phyloP scores from a whole-genome alignment of 2,329 filamentous ascomycete species.

The Colletotrichum incanum region DNA sequence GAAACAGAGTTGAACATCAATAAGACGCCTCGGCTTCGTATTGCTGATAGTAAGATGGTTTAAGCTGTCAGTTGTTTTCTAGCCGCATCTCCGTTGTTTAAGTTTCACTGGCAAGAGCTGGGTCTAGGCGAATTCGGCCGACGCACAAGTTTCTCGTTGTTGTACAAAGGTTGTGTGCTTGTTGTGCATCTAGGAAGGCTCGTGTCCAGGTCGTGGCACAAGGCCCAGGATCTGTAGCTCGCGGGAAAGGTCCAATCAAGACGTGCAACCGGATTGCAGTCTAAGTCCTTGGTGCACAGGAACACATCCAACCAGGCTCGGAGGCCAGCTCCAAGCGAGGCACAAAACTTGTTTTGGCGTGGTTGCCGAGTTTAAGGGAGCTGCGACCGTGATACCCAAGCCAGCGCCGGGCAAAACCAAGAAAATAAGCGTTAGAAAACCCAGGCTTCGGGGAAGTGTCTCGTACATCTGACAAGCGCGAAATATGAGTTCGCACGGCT shows the following conservation, averaged over 20 bases:
- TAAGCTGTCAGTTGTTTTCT: background rate
- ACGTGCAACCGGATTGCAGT: constrained; percentile 18
- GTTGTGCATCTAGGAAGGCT: constrained; percentile 30
- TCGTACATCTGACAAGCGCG: background rate
- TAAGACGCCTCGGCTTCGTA: constrained; percentile 19
- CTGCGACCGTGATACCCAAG: constrained; percentile 1
- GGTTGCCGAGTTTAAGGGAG: background rate
- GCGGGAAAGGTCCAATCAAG: constrained; percentile 27
- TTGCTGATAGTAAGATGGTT: background rate
- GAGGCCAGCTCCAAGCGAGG: background rate
- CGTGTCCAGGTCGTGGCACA: constrained; percentile 41
- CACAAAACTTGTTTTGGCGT: constrained; percentile 41
- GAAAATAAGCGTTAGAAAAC: constrained; percentile 1
- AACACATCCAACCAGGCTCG: constrained; percentile 39
- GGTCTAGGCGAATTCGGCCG: background rate
- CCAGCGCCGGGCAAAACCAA: constrained; percentile 12
- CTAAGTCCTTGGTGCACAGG: constrained; percentile 37
- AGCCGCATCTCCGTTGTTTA: constrained; percentile 10
- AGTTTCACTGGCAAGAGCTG: background rate
- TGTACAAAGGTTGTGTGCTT: constrained; percentile 19
- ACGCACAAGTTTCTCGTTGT: constrained; percentile 16
- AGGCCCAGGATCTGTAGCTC: constrained; percentile 23
- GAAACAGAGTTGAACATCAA: background rate
- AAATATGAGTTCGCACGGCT: background rate
- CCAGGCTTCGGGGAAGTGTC: background rate